Percentiles rank a stretch among this genome's conserved stretches.
Conservation (phyloP, 805 yeast species). For the Starmera quercuum region DNA sequence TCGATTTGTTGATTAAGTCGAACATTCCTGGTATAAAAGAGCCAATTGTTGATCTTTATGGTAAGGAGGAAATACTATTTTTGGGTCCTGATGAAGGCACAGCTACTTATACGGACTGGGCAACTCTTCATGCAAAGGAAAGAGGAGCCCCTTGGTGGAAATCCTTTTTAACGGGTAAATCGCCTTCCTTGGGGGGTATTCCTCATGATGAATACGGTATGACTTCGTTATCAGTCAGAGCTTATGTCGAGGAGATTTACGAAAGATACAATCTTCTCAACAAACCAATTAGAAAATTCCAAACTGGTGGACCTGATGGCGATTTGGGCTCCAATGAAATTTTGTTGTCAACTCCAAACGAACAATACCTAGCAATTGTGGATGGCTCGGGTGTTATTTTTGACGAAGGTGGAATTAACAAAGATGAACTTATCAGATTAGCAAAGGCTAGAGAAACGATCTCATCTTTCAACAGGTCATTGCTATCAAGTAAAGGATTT, state of each 20-base stretch:
- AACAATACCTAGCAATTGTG: constrained; percentile 78
- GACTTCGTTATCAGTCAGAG: constrained; percentile 93
- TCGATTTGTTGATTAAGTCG: constrained; percentile 74
- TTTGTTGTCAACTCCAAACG: constrained; percentile 66
- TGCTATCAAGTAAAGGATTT: constrained; percentile 71
- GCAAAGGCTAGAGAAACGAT: constrained; percentile 76
- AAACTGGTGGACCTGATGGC: constrained; percentile 99
- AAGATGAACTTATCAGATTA: constrained; percentile 65
- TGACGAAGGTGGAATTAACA: constrained; percentile 86
- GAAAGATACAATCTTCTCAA: constrained; percentile 61
- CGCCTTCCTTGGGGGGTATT: constrained; percentile 89
- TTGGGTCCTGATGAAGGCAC: constrained; percentile 99
- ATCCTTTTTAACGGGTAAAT: constrained; percentile 94
- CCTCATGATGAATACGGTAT: constrained; percentile 98
- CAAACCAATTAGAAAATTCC: constrained; percentile 64
- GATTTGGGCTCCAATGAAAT: constrained; percentile 96
- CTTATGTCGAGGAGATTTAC: constrained; percentile 83
- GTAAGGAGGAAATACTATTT: constrained; percentile 81
- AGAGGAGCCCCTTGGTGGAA: constrained; percentile 99
- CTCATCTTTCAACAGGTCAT: constrained; percentile 54
- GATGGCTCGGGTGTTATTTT: constrained; percentile 95
- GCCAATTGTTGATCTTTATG: constrained; percentile 75
- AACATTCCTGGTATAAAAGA: constrained; percentile 71
- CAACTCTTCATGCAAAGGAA: constrained; percentile 82
- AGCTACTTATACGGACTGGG: constrained; percentile 95